Base-by-base conservation (phyloP, 2,329 filamentous ascomycete species). In the Sclerotinia trifoliorum region DNA sequence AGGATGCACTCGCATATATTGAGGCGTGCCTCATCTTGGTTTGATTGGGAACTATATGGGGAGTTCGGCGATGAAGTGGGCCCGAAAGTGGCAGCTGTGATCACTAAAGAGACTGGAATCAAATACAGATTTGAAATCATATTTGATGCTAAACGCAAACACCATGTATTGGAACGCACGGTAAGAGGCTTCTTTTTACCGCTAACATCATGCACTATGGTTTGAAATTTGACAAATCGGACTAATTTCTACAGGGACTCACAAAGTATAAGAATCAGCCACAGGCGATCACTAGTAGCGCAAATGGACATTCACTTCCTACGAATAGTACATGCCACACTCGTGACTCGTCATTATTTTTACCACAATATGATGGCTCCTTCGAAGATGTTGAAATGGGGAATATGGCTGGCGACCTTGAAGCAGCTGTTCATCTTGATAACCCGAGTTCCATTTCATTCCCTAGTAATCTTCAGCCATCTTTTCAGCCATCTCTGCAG, bases 31-130 rank as follows among this genome's bases (percentile, higher is more conserved):
- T 68, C 66, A 3, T 8, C 29, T 4, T 68, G 66, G 66, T 67
- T 67, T 17, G 3, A 0, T 19, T 4, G 10, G 1, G 1, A n/a
- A 35, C 42, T 42, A 10, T 24, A 32, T 3, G 7, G 3, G 11
- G 1, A 5, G 1, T 6, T 17, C 6, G 2, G 35, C 21, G 1
- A 21, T 15, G 65, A 67, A 46, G 2, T 51, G 13, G 17, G 48
- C 35, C 1, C 24, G 8, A 7, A 19, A 13, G 0, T n/a, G n/a
- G 32, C 32, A 26, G 42, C 52, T 8, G 0, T 0, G 2, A 2
- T 63, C 17, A 24, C 39, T 15, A 0, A 0, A 3, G 6, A 21
- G 3, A 21, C 0, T 24, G 19, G 32, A 17, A 56, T 68, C 10
- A 15, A 32, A 13, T 54, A 19, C 32, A 51, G 66, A 44, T 65